Base-by-base conservation (phyloP, 495 filamentous ascomycete species). In the Neurospora africana region DNA sequence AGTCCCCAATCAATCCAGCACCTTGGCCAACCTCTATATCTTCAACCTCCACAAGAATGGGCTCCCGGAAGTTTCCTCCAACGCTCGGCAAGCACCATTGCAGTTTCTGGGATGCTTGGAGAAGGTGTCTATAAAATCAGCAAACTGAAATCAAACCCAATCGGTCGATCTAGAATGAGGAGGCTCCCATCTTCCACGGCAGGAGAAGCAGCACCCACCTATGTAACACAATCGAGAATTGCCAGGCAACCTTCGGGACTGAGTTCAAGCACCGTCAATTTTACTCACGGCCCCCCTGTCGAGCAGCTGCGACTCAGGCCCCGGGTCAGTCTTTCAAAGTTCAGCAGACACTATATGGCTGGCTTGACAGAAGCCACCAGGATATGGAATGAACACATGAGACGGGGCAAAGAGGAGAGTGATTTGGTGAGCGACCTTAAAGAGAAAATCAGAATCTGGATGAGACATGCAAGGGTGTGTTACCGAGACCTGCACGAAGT, bases 91-190 rank as follows among this genome's bases (percentile, higher is more conserved):
- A 75, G 74, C 19, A 73, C 77, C 0, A 37, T 74, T 2, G 75
- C 74, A 21, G 72, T 75, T 11, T 72, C 78, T 15, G 73, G 75
- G 1, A 41, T 76, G 8, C 68, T 78, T 10, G 74, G 75, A 1
- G 74, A 78, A 27, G 78, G 78, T 35, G 58, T 80, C 30, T 80
- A 79, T 72, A 79, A 75, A 47, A 44, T 80, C 38, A 79, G 77
- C 70, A 79, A 68, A 58, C 5, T 80, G 3, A 68, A 68, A n/a
- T 73, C 78, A 0, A 35, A 37, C 10, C 40, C 68, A 8, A 44
- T 72, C 10, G 35, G 38, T 27, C 72, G 75, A 7, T 30, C 69
- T 40, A 70, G 75, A 33, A 8, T 37, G 23, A 72, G 73, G 17
- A 47, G 70, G 39, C 30, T 65, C 3, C 15, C 53, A 8, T 33